Conservation (phyloP, 1,139 yeast species). For the Pichia sp. region DNA sequence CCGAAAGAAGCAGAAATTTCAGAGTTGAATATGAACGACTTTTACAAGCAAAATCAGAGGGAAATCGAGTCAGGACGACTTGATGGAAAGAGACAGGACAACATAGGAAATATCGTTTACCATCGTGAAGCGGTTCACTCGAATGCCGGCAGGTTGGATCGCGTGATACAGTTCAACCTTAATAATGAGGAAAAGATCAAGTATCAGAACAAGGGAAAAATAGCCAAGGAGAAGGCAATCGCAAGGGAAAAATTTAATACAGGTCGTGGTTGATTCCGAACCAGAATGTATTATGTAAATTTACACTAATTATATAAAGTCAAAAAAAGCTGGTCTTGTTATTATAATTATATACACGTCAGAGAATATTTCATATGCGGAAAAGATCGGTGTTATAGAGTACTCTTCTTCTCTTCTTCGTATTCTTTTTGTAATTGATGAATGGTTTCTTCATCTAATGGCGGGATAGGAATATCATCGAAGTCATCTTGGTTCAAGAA, state of each 20-base stretch:
- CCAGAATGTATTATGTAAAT: neutral
- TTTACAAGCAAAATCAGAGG: constrained; percentile 26
- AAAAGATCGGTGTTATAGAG: neutral
- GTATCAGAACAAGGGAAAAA: constrained; percentile 17
- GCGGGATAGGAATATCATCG: constrained; percentile 89
- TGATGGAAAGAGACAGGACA: constrained; percentile 22
- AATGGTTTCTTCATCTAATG: constrained; percentile 75
- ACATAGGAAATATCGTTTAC: constrained; percentile 22
- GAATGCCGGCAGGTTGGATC: constrained; percentile 28
- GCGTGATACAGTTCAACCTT: constrained; percentile 30
- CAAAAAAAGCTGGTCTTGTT: neutral
- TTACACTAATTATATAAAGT: too few relatives aligned
- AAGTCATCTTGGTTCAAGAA: constrained; percentile 79
- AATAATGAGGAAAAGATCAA: constrained; percentile 25
- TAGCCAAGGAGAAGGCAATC: constrained; percentile 16
- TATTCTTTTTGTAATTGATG: constrained; percentile 67
- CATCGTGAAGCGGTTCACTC: constrained; percentile 13
- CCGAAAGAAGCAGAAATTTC: constrained; percentile 15
- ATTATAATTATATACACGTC: neutral
- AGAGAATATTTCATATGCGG: neutral
- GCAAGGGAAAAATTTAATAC: constrained; percentile 11
- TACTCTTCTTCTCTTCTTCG: constrained; percentile 31
- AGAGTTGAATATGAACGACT: constrained; percentile 27
- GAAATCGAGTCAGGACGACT: constrained; percentile 28
- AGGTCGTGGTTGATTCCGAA: constrained; percentile 4